Base-by-base conservation (phyloP, 148 eudicot species). In the Rhododendron ferrugineum region DNA sequence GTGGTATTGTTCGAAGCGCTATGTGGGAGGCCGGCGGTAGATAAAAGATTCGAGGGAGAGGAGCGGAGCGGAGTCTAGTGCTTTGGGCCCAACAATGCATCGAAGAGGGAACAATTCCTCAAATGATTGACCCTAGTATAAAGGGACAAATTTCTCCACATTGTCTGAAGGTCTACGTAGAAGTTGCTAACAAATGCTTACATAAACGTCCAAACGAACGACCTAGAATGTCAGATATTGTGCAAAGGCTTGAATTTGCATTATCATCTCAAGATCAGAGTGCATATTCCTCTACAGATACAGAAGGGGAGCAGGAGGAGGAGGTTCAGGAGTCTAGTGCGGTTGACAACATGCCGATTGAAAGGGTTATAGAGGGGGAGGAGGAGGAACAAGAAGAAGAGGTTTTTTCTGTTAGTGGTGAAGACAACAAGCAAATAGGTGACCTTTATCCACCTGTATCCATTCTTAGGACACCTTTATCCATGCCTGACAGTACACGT, bases 141-240 rank as follows among this genome's bases (percentile, higher is more conserved):
- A 56, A 56, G 62, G 62, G 62, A 56, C n/a, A 56, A 56, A 56
- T 56, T 90, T 85, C 87, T 26, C 54, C 81, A 11, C 78, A 60
- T 81, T 84, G 87, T 66, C 70, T 86, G 11, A 74, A 85, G 73
- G 34, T 70, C 70, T 86, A 86, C 79, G 78, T 81, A 2, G 84
- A 79, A 66, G 50, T 90, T 60, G 87, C 87, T 11, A 73, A 68
- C 78, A 82, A 80, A 49, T 88, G 91, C 85, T 78, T 88, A 70
- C 68, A 83, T 78, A 72, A 81, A 60, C 83, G 80, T 56, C 90
- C 88, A 1, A 70, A 62, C 6, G 68, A 66, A 79, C 75, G 91
- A 14, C 90, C 91, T 62, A 82, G 84, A 6, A 90, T 56, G 62
- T 56, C 62, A 20, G 62, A 56, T 56, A 16, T 56, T 56, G 62